These are phyloP conservation scores for Trametes cinnabarina DNA, from an alignment of 768 basidiomycete species.

Conservation along the genomic window DNA sequence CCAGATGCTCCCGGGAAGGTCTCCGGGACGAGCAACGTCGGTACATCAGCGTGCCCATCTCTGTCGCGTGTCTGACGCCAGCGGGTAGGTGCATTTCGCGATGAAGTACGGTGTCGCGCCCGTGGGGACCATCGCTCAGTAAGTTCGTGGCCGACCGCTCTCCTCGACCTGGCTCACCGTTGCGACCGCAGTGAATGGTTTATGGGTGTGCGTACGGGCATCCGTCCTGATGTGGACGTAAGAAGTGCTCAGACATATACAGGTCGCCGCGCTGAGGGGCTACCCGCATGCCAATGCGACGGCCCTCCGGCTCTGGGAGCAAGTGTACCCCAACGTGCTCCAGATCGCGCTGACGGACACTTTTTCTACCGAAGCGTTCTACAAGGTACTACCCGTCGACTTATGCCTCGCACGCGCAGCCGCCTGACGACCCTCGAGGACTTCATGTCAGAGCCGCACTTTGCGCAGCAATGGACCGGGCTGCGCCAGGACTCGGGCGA, in stretches of 20 bases:
- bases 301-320: conserved; percentile 87
- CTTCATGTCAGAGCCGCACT: conserved; percentile 51
- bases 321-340: conserved; percentile 54
- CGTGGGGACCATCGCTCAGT: conserved; percentile 88
- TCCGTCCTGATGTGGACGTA: neutral
- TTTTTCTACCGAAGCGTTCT: conserved; percentile 85
- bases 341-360: conserved; percentile 92
- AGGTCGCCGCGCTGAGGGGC: conserved; percentile 83
- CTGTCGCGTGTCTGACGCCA: neutral
- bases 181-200: conserved; percentile 71
- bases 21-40: conserved; percentile 89
- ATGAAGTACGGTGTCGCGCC: conserved; percentile 62
- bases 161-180: neutral
- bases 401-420: neutral
- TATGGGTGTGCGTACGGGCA: conserved; percentile 60
- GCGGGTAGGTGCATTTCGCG: conserved; percentile 78
- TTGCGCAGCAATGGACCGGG: conserved; percentile 72
- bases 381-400: conserved; percentile 46
- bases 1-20: conserved; percentile 48
- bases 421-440: conserved; percentile 42
- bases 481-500: conserved; percentile 95
- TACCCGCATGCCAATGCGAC: conserved; percentile 72
- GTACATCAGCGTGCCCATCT: conserved; percentile 16
- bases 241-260: neutral
- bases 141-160: conserved; percentile 29